Evolutionary conservation across 2,329 filamentous ascomycete species (phyloP).

Genomic region (Aspergillus pseudoviridinutans): DNA sequence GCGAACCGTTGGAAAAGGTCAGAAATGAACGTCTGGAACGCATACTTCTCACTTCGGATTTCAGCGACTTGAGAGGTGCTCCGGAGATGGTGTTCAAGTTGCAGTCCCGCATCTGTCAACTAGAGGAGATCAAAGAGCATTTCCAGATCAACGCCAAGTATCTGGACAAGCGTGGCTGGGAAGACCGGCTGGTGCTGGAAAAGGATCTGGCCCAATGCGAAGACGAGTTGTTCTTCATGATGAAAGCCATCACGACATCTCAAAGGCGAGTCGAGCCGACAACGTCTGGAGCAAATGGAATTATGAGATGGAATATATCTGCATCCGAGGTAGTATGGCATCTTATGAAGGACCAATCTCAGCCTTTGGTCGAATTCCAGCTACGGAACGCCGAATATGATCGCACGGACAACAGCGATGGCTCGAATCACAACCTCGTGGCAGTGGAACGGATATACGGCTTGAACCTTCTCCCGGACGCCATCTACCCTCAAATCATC

Average conservation of each 20-base stretch:
- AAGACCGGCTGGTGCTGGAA: slow-evolving; percentile 83
- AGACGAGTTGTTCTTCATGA: slow-evolving; percentile 98
- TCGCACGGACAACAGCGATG: slow-evolving; percentile 93
- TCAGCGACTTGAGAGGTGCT: slow-evolving; percentile 90
- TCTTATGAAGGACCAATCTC: slow-evolving; percentile 78
- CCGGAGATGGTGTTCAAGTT: slow-evolving; percentile 89
- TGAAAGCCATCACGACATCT: slow-evolving; percentile 98
- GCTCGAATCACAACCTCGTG: slow-evolving; percentile 89
- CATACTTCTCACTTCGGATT: slow-evolving; percentile 98
- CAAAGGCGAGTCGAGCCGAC: slow-evolving; percentile 72
- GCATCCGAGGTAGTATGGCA: slow-evolving; percentile 97
- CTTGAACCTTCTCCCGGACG: slow-evolving; percentile 82
- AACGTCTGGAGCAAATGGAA: slow-evolving; percentile 67
- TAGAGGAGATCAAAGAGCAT: slow-evolving; percentile 93
- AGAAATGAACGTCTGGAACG: slow-evolving; percentile 91
- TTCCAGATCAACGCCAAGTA: slow-evolving; percentile 90
- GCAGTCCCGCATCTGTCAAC: slow-evolving; percentile 85
- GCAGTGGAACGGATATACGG: slow-evolving; percentile 85
- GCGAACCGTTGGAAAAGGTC: slow-evolving; percentile 95
- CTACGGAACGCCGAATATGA: slow-evolving; percentile 88
- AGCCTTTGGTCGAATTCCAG: slow-evolving; percentile 89
- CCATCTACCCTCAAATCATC: slow-evolving; percentile 94
- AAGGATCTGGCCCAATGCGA: slow-evolving; percentile 84
- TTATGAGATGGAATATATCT: slow-evolving; percentile 90
- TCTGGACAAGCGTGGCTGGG: slow-evolving; percentile 85